Conservation (phyloP, 768 basidiomycete genomes). For the Psilocybe azurescens region DNA sequence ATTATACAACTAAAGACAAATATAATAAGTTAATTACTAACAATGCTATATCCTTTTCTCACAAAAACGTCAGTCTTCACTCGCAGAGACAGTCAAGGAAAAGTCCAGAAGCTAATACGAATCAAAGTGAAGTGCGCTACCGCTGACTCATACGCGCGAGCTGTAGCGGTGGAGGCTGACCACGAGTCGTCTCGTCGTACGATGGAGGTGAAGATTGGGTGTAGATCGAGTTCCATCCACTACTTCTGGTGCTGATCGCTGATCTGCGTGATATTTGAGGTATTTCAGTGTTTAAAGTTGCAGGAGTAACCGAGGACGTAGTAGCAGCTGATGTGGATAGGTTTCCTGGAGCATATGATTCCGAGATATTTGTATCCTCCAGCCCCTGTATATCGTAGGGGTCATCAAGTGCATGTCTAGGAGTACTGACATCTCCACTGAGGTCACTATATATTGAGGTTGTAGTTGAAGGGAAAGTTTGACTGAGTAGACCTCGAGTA, state of each 20-base stretch:
- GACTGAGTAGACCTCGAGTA: neutral
- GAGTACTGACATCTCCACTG: neutral
- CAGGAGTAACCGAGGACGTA: neutral
- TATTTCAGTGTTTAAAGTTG: neutral
- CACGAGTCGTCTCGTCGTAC: constrained; percentile 19
- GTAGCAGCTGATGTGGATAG: neutral
- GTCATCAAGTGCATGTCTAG: neutral
- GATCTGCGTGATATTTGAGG: neutral
- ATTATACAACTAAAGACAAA: no score
- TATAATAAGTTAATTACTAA: no score
- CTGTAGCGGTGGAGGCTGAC: neutral
- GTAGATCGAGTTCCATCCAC: neutral
- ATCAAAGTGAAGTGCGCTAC: neutral
- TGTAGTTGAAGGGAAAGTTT: neutral
- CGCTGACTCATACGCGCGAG: neutral
- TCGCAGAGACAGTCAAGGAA: no score
- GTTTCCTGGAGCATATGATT: neutral
- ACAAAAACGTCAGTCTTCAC: no score
- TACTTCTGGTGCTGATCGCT: neutral
- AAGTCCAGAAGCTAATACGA: neutral
- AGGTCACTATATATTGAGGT: neutral
- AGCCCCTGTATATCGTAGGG: neutral
- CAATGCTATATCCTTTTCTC: no score
- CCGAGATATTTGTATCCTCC: neutral
- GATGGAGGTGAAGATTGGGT: constrained; percentile 12